phyloP scores from a whole-genome alignment of 139 green algal genomes.

The Helicosporidium sp. region DNA sequence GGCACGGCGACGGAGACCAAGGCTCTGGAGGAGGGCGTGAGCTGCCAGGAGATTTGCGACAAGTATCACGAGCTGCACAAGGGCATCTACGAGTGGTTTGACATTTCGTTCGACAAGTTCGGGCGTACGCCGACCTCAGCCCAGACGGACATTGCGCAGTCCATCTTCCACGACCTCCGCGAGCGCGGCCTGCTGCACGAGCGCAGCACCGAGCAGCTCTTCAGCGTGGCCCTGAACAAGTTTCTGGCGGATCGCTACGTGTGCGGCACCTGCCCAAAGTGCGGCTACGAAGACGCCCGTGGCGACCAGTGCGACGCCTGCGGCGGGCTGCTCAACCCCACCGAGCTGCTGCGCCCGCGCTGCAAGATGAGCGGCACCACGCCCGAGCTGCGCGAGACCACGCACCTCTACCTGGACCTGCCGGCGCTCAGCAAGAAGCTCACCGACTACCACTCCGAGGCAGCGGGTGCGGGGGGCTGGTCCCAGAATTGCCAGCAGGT shows the following conservation, averaged over 20 bases:
- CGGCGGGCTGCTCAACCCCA: conserved; percentile 75
- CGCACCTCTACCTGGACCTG: conserved; percentile 90
- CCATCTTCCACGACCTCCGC: conserved; percentile 39
- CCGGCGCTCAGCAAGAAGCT: conserved; percentile 48
- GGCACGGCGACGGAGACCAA: conserved; percentile 96
- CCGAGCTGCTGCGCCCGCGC: conserved; percentile 72
- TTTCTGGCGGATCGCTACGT: conserved; percentile 93
- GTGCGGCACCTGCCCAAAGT: conserved; percentile 82
- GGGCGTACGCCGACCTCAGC: conserved; percentile 66
- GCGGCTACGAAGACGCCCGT: conserved; percentile 60
- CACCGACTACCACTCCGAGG: conserved; percentile 47
- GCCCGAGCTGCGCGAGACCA: conserved; percentile 49
- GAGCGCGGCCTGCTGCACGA: conserved; percentile 27
- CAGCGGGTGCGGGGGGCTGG: conserved; percentile 53
- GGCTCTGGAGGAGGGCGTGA: conserved; percentile 83
- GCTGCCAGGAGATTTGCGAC: conserved; percentile 82
- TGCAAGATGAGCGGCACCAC: conserved; percentile 68
- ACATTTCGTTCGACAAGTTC: conserved; percentile 87
- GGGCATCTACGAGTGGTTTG: conserved; percentile 90
- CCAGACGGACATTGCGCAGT: conserved; percentile 48
- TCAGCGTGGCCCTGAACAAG: conserved; percentile 54
- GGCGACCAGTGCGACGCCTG: conserved; percentile 85
- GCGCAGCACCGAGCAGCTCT: conserved; percentile 72
- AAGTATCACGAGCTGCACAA: conserved; percentile 93
- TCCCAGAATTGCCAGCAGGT: conserved; percentile 66